Evolutionary conservation across 1,139 yeast species (phyloP), one percentile per base, ranked within the genome.

Genomic region (Zygoascus meyerae): DNA sequence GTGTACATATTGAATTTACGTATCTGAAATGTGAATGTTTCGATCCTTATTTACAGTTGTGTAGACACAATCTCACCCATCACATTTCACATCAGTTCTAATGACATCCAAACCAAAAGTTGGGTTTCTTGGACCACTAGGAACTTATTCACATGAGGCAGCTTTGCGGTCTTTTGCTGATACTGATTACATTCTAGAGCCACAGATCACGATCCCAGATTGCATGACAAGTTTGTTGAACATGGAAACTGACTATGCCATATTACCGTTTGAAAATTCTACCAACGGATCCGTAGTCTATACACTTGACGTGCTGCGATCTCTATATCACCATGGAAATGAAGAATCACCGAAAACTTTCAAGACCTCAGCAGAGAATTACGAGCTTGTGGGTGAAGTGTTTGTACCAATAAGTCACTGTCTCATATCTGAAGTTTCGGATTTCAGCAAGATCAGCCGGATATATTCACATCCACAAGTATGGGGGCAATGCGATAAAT

Each of bases 391-490:
- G 1, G 92, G 79, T 1, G 95, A 87, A 57, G 90, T 86, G 55
- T 84, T 78, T 60, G 97, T 92, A 1, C 68, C 84, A 0, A 86
- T 92, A 49, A 83, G 82, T 50, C 97, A 92, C 66, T 82, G 83
- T 61, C 69, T 90, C 45, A 71, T 89, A 46, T 71, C 74, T 43
- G 54, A 53, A 12, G 55, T 52, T 1, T 70, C 62, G 62, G 70
- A 70, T 30, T 56, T 80, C 1, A 59, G 68, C 1, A 63, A 74
- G 14, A 73, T 83, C 46, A 66, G 67, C 12, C 77, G 74, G 34
- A 74, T 92, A 21, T 86, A 86, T 67, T 84, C 96, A 2, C 98
- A 92, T 64, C 97, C 98, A 3, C 98, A 92, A 63, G 98, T 89
- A 0, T 92, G 98, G 98, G 95, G 97, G 3, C 98, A 92, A 62